A percentile compares a stretch with the other conserved stretches of the same genome.
These are phyloP conservation scores for Colletotrichum kahawae DNA, from an alignment of 2,329 filamentous ascomycete genomes.

Conservation along the genomic window DNA sequence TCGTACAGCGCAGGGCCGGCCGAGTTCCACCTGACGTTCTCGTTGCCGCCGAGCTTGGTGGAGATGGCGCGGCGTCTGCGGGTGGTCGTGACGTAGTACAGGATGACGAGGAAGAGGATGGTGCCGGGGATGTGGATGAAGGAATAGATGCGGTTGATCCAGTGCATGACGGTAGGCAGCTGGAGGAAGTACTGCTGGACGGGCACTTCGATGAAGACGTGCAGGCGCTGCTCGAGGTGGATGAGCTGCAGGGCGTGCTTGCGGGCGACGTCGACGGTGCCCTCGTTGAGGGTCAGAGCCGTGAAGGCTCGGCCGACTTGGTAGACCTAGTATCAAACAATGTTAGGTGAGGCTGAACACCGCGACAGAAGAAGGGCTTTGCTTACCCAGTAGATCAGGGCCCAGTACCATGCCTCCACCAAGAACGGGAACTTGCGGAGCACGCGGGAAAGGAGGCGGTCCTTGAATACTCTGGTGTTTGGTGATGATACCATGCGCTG, in stretches of 20 bases:
- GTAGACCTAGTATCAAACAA: slow-evolving; percentile 61
- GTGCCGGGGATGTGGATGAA: slow-evolving; percentile 82
- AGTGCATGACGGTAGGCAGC: slow-evolving; percentile 63
- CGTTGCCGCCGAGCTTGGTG: slow-evolving; percentile 28
- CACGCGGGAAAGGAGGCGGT: slow-evolving; percentile 66
- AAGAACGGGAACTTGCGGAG: slow-evolving; percentile 73
- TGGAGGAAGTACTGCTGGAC: slow-evolving; percentile 61
- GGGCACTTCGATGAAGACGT: slow-evolving; percentile 68
- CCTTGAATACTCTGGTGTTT: slow-evolving; percentile 65
- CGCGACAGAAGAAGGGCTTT: background rate
- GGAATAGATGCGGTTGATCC: slow-evolving; percentile 76
- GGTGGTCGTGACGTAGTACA: slow-evolving; percentile 75
- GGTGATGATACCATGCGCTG: slow-evolving; percentile 57
- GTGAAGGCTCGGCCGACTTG: slow-evolving; percentile 76
- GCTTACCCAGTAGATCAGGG: slow-evolving; percentile 76
- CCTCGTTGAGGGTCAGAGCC: slow-evolving; percentile 70
- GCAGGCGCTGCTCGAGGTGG: slow-evolving; percentile 65
- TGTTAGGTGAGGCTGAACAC: background rate
- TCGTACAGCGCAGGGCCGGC: slow-evolving; percentile 57
- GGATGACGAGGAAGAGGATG: slow-evolving; percentile 67
- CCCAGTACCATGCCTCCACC: slow-evolving; percentile 80
- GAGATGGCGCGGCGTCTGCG: slow-evolving; percentile 48
- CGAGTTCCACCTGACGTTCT: slow-evolving; percentile 28
- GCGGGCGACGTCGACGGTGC: slow-evolving; percentile 71
- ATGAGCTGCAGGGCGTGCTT: slow-evolving; percentile 72